Conservation (phyloP, 495 filamentous ascomycete species). For the Entonaema liquescens region DNA sequence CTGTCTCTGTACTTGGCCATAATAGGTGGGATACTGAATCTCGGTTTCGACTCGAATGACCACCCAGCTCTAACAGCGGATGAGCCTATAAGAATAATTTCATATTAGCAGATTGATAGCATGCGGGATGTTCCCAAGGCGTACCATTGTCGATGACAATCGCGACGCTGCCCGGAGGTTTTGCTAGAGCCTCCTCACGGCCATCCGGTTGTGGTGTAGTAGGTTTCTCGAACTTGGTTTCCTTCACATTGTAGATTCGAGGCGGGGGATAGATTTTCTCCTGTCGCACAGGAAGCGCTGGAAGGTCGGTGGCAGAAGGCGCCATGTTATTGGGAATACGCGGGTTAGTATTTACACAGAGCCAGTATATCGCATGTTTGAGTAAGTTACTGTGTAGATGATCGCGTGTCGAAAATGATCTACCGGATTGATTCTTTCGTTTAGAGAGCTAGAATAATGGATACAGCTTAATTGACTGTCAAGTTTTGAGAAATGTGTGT, state of each 20-base stretch:
- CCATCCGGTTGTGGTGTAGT: conserved; percentile 72
- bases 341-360: conserved; percentile 1
- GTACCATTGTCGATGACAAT: conserved; percentile 99
- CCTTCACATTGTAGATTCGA: conserved; percentile 64
- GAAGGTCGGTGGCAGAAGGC: conserved; percentile 53
- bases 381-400: neutral
- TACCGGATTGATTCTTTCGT: neutral
- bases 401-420: neutral
- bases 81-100: conserved; percentile 66
- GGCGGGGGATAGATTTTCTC: conserved; percentile 56
- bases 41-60: conserved; percentile 85
- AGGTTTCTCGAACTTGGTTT: conserved; percentile 81
- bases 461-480: neutral
- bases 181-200: conserved; percentile 66
- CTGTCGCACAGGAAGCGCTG: conserved; percentile 44
- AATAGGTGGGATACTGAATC: conserved; percentile 83
- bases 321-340: conserved; percentile 48
- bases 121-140: conserved; percentile 2
- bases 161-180: conserved; percentile 60
- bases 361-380: conserved; percentile 13
- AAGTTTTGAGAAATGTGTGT: neutral
- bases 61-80: conserved; percentile 90
- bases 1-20: conserved; percentile 94
- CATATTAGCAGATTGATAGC: conserved; percentile 25
- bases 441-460: neutral